Base-by-base conservation (phyloP, 371 early-diverging fungal genomes). In the Actinomucor elegans region DNA sequence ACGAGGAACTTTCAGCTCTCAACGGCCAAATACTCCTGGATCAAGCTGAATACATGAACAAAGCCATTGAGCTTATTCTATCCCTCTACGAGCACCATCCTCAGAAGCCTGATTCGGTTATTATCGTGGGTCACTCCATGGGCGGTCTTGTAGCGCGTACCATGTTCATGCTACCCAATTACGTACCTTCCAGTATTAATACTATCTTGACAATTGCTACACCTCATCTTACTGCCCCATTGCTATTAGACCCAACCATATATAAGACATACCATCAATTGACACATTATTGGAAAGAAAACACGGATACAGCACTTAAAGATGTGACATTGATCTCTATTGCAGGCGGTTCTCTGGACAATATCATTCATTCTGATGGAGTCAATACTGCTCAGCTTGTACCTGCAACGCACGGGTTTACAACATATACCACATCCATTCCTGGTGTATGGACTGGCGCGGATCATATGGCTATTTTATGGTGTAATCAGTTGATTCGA, bases 51-150 rank as follows among this genome's bases (percentile, higher is more conserved):
- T 83, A 76, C 63, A 72, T 84, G 38, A 94, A 92, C 71, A 84
- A 88, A 26, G 93, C 83, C 3, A 90, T 96, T 42, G 44, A 65
- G 27, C 80, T 80, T 55, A 91, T 96, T 21, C 61, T 89, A 8
- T 73, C 80, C 1, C 59, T 83, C 10, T 90, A 90, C 32, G 10
- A 28, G 2, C 31, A 27, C n/a, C 32, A 32, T 11, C 12, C 15
- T 5, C 27, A 20, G 1, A 48, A 53, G 5, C 75, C 81, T 2
- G 64, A 64, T 2, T 85, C 92, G 2, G 94, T 97, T 11, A 57
- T 92, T 12, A 65, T 97, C 17, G 70, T 97, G 23, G 96, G 91
- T 4, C 98, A 97, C 60, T 94, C 94, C 6, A 97, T 97, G 97
- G 98, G 98, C 21, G 98, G 98, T 6, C 75, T 97, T 23, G 94